Evolutionary conservation across 345 rosid genomes (phyloP), one percentile per base, ranked within the genome.

Genomic region (Abelmoschus esculentus): DNA sequence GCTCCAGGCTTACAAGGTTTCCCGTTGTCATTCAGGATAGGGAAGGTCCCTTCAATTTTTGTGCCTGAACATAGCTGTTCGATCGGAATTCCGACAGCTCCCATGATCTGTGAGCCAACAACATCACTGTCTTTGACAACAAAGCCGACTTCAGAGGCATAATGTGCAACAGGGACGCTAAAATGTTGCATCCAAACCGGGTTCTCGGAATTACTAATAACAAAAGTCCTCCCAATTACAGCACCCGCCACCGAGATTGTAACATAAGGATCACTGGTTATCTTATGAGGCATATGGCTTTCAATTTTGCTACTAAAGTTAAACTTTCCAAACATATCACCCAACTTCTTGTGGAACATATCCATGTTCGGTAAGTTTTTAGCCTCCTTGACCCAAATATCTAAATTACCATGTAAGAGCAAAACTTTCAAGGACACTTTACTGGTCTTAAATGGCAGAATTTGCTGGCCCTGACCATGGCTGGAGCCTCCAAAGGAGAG

Each of bases 151-250:
- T 90, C 97, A 0, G 87, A 71, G 54, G 97, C 93, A 72, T 54
- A 60, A 76, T 93, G 97, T 38, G 97, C 97, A 31, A 93, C 93
- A 0, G 97, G 90, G 15, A 90, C 87, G 70, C 77, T 76, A 15
- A 93, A 93, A 70, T 87, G 97, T 79, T 93, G 97, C 88, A 74
- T 85, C 97, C 97, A 93, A 4, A 79, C 87, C 2, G 98, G 98
- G 76, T 85, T 82, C 80, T 93, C 98, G 18, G 76, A 70, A 56
- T 90, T 89, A 58, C 71, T 74, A 14, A 93, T 86, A 73, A 93
- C 98, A 36, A 85, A 92, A 38, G 98, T 92, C 77, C 96, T 83
- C 3, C 80, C 98, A 65, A 93, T 73, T 2, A 93, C 93, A 76
- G 98, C 97, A 74, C 86, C 87, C 15, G 80, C 60, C 15, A 90